A percentile compares a stretch with the other conserved stretches of the same genome.
These are phyloP conservation scores for Ambrosia artemisiifolia DNA, from an alignment of 129 eudicot genomes.

Conservation along the genomic window DNA sequence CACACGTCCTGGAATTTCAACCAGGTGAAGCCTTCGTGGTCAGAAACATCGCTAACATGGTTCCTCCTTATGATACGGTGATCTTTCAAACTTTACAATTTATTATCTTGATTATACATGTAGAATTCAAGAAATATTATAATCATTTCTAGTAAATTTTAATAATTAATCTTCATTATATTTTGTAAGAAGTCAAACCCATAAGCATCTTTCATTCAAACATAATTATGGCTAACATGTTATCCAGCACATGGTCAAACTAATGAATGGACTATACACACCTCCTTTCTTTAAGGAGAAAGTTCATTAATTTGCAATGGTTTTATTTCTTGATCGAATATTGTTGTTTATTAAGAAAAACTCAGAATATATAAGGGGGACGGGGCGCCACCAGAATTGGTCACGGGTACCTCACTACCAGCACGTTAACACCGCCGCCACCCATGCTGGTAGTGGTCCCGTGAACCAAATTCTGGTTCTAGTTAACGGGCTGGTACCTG, in stretches of 20 bases:
- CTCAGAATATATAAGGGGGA: neutral
- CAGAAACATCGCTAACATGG: constrained; percentile 91
- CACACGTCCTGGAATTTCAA: constrained; percentile 75
- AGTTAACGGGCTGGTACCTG: too few relatives aligned
- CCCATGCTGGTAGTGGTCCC: too few relatives aligned
- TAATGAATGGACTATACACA: neutral
- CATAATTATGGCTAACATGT: constrained; percentile 27
- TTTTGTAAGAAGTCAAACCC: constrained; percentile 16
- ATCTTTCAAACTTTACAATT: constrained; percentile 5
- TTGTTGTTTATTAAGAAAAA: neutral
- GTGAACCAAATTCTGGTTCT: too few relatives aligned
- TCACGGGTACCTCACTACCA: too few relatives aligned
- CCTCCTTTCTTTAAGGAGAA: constrained; percentile 1
- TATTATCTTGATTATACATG: neutral
- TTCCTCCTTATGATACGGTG: constrained; percentile 77
- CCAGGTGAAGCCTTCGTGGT: constrained; percentile 91
- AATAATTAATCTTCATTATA: neutral
- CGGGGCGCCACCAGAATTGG: too few relatives aligned
- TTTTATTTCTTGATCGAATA: neutral
- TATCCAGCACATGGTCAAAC: constrained; percentile 26
- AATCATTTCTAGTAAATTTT: constrained; percentile 1
- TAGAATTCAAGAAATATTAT: neutral
- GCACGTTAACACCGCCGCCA: too few relatives aligned
- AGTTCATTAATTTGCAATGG: neutral
- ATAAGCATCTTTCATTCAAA: constrained; percentile 23